phyloP scores from a whole-genome alignment of 176 grass and related monocot species.

The Musa troglodytarum region DNA sequence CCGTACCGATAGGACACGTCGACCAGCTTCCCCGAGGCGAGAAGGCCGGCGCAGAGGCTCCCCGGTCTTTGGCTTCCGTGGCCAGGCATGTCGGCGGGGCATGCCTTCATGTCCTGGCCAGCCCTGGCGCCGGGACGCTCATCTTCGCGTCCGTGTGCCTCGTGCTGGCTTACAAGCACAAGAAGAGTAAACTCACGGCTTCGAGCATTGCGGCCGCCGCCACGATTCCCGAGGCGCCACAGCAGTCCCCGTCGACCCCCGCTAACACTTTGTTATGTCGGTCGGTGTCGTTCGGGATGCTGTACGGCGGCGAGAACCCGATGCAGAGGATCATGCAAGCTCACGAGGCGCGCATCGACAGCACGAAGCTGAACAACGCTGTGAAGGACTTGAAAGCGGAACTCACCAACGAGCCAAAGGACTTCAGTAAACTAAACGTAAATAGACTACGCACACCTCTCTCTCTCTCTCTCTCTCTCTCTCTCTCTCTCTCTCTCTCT shows the following conservation, averaged over 20 bases:
- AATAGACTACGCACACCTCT: no score
- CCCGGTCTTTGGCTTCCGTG: not conserved
- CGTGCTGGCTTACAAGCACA: not conserved
- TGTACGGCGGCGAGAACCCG: conserved; percentile 5
- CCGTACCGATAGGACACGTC: no score
- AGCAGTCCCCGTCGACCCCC: no score
- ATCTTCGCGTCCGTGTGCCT: conserved; percentile 19
- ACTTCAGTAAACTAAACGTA: not conserved
- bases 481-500: no score
- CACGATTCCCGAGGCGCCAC: no score
- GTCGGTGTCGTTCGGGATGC: conserved; percentile 17
- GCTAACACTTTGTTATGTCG: not conserved
- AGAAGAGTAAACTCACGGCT: no score
- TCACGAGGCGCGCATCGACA: not conserved
- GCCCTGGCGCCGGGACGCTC: conserved; percentile 4
- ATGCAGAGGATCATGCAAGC: conserved; percentile 11
- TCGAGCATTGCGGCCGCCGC: no score
- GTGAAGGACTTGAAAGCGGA: not conserved
- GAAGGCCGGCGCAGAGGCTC: not conserved
- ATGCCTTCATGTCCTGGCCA: not conserved
- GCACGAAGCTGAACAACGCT: not conserved
- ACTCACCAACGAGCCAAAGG: not conserved
- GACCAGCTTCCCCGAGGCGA: no score
- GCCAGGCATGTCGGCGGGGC: not conserved
- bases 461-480: no score